Conservation (phyloP, 805 yeast genomes). For the Wickerhamiella spandovensis region DNA sequence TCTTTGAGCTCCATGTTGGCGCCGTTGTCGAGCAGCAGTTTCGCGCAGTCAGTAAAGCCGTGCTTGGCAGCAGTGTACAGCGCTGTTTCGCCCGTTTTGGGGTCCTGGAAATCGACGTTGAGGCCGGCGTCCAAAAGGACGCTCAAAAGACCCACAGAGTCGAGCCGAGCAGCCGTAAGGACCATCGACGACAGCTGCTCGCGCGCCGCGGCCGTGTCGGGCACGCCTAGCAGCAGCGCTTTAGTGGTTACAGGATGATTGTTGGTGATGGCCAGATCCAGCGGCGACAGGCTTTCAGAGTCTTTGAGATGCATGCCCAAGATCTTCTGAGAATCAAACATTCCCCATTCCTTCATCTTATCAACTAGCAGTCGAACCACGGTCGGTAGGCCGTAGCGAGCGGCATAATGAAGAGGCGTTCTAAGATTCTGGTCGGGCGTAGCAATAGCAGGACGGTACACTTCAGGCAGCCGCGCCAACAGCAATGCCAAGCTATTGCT, state of each 20-base stretch:
- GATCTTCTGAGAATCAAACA: slow-evolving; percentile 15
- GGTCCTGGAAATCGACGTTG: slow-evolving; percentile 49
- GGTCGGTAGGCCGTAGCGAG: slow-evolving; percentile 68
- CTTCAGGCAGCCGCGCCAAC: slow-evolving; percentile 41
- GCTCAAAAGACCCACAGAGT: slow-evolving; percentile 42
- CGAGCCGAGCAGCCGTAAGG: slow-evolving; percentile 53
- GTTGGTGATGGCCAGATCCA: slow-evolving; percentile 72
- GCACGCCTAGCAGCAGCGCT: slow-evolving; percentile 32
- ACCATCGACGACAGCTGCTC: slow-evolving; percentile 27
- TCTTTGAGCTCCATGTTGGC: slow-evolving; percentile 74
- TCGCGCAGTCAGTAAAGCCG: slow-evolving; percentile 40
- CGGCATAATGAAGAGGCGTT: slow-evolving; percentile 81
- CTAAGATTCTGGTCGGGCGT: slow-evolving; percentile 65
- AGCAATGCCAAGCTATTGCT: slow-evolving; percentile 26
- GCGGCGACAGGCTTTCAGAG: slow-evolving; percentile 65
- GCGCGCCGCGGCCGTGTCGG: slow-evolving; percentile 11
- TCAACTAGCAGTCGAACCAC: slow-evolving; percentile 46
- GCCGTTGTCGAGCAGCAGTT: slow-evolving; percentile 41
- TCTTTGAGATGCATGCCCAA: slow-evolving; percentile 30
- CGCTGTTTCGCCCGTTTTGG: slow-evolving; percentile 51
- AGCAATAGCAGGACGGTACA: slow-evolving; percentile 40
- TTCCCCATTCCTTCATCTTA: slow-evolving; percentile 43
- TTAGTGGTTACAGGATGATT: slow-evolving; percentile 68
- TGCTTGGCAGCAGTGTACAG: slow-evolving; percentile 67
- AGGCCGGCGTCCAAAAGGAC: slow-evolving; percentile 40